A percentile compares a stretch with the other conserved stretches of the same genome.
Conservation (phyloP, 441 rosid species). For the Pelargonium australe region DNA sequence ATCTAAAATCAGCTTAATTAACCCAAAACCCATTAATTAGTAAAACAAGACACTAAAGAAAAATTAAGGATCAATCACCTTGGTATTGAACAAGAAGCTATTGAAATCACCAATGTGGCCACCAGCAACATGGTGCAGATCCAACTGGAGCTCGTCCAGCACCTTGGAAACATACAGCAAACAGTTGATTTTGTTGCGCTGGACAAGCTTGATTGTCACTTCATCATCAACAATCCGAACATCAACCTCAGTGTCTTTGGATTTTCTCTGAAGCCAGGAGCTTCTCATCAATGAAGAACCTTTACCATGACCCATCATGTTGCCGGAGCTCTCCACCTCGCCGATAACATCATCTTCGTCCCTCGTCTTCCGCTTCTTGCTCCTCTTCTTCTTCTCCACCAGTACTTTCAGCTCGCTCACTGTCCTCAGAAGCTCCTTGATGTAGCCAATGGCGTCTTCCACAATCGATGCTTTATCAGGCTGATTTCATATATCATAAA, state of each 20-base stretch:
- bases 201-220: constrained; percentile 28
- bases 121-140: constrained; percentile 83
- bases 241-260: constrained; percentile 23
- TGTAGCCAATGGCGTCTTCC: constrained; percentile 72
- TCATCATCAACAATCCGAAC: constrained; percentile 25
- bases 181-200: constrained; percentile 72
- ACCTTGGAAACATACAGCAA: constrained; percentile 66
- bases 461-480: constrained; percentile 74
- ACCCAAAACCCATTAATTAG: no score
- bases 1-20: no score
- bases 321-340: constrained; percentile 36
- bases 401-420: constrained; percentile 65
- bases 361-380: constrained; percentile 39
- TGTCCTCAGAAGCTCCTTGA: constrained; percentile 60
- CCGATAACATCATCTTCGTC: constrained; percentile 30
- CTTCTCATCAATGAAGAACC: constrained; percentile 3
- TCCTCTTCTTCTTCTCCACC: constrained; percentile 66
- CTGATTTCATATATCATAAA: constrained; percentile 23
- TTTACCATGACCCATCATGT: neutral
- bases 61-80: constrained; percentile 40
- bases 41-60: no score
- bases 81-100: constrained; percentile 76
- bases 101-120: constrained; percentile 80
- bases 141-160: constrained; percentile 70
- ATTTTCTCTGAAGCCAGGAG: constrained; percentile 27